Conservation (phyloP, 2,329 filamentous ascomycete genomes). For the Westerdykella sp. region DNA sequence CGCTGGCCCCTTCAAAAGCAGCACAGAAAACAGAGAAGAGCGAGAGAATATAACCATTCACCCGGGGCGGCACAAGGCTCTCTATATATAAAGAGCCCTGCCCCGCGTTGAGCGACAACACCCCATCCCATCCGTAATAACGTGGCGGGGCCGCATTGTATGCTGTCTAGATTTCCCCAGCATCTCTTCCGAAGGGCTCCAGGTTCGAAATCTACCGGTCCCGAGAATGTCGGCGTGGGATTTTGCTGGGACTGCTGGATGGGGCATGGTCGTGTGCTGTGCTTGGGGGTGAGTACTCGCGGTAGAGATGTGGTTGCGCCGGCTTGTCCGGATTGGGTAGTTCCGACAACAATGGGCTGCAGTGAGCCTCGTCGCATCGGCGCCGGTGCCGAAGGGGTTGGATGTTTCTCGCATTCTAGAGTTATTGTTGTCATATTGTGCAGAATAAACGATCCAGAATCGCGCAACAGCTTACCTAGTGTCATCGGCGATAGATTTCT, state of each 20-base stretch:
- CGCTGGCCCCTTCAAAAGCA: too few species aligned
- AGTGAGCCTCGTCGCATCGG: not conserved
- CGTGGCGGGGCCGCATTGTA: slow-evolving; percentile 2
- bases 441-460: too few species aligned
- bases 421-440: too few species aligned
- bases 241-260: not conserved
- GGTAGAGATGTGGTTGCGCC: not conserved
- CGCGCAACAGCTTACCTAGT: too few species aligned
- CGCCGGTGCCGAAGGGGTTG: not conserved
- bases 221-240: not conserved
- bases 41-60: slow-evolving; percentile 1
- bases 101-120: slow-evolving; percentile 18
- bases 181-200: not conserved
- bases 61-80: slow-evolving; percentile 5
- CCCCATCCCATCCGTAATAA: not conserved
- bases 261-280: not conserved
- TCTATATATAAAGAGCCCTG: slow-evolving; percentile 16
- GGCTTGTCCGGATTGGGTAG: not conserved
- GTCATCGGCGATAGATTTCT: not conserved
- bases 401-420: too few species aligned
- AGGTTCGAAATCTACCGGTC: not conserved
- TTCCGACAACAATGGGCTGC: not conserved
- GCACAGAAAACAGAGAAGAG: not conserved
- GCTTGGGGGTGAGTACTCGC: too few species aligned
- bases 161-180: not conserved